Conservation (phyloP, 1,284 basidiomycete species). For the Porodaedalea pini region DNA sequence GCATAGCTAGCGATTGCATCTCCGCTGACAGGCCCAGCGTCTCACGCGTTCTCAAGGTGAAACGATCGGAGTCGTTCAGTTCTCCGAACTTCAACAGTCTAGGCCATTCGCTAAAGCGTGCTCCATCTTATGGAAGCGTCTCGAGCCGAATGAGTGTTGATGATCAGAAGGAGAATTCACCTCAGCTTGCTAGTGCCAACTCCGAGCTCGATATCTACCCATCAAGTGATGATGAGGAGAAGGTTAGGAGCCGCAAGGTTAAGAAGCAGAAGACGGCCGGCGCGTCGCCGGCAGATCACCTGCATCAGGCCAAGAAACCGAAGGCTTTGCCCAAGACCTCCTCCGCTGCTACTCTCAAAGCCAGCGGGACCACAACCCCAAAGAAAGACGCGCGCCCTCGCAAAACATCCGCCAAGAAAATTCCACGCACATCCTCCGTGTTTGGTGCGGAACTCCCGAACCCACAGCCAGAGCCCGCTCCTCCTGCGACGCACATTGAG, state of each 20-base stretch:
- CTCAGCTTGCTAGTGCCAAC: background rate
- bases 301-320: conserved; percentile 19
- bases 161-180: conserved; percentile 29
- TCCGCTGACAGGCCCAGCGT: background rate
- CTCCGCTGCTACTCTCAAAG: conserved; percentile 16
- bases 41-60: conserved; percentile 15
- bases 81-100: conserved; percentile 18
- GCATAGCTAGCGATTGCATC: conserved; percentile 9
- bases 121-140: conserved; percentile 37
- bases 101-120: conserved; percentile 38
- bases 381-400: conserved; percentile 9
- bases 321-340: conserved; percentile 11
- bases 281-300: conserved; percentile 30
- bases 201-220: conserved; percentile 29
- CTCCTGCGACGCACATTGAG: background rate
- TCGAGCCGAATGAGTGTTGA: conserved; percentile 35
- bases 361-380: background rate
- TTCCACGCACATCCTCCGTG: conserved; percentile 8
- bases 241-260: conserved; percentile 49
- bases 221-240: conserved; percentile 77
- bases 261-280: conserved; percentile 59
- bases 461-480: conserved; percentile 17
- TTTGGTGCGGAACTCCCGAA: conserved; percentile 24
- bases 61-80: conserved; percentile 23
- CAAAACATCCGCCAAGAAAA: conserved; percentile 16